Base-by-base conservation (phyloP, 257 asterid genomes). In the Anisodus tanguticus region DNA sequence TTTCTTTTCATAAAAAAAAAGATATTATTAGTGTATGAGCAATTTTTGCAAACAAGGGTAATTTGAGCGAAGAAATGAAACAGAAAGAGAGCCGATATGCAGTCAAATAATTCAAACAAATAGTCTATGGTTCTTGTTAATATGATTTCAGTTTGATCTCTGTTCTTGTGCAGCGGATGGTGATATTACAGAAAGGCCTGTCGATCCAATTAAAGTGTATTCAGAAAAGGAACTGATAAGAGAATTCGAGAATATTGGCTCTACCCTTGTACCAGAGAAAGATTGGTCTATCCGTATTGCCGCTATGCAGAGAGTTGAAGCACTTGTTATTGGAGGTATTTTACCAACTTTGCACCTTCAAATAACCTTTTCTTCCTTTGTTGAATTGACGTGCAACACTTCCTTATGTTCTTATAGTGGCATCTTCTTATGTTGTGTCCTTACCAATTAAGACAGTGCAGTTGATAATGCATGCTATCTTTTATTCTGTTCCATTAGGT, bases 261-360 rank as follows among this genome's bases (percentile, higher is more conserved):
- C 97, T 35, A 95, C 90, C 89, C 97, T 97, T 87, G 94, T 93
- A 85, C 99, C 99, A 64, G 99, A 97, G 22, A 97, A 97, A 88
- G 99, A 97, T 89, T 97, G 99, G 99, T 97, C 98, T 84, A 47
- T 93, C 59, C 98, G 99, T 55, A 92, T 93, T 80, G 90, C 97
- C 84, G 97, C 98, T 82, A 92, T 97, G 98, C 99, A 97, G 89
- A 95, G 96, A 91, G 88, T 95, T 80, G 99, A 97, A 85, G 97
- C 91, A 78, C 98, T 97, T 89, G 94, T 95, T 83, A 83, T 95
- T 83, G 98, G 99, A 93, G 99, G 99, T 95, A 60, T 87, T 91
- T 85, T 85, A 86, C 62, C 71, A 64, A 51, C 83, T 72, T 76
- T 53, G 63, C 26, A 53, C 47, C 37, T 76, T 11, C 81, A 76